Evolutionary conservation across 2,329 filamentous ascomycete genomes (phyloP), one percentile per base, ranked within the genome.

Genomic region (Fusarium guadeloupense): DNA sequence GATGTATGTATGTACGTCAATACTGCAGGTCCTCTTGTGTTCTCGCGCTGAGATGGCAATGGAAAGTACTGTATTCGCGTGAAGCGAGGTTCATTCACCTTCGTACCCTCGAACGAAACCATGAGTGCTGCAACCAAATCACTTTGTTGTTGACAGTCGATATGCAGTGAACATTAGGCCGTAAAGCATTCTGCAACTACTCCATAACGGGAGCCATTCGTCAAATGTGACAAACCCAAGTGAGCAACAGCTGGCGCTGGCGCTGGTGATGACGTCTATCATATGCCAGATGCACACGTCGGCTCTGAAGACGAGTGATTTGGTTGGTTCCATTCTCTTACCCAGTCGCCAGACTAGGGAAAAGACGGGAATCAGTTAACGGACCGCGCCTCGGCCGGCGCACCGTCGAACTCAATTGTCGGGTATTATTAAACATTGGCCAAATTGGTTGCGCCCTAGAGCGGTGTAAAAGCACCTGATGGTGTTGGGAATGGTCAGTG

Each of bases 1-100:
- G 38, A 63, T 70, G 68, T 67, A 57, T 69, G 67, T 69, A 63
- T 70, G 67, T 69, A 55, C 69, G 67, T 68, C 66, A 70, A 52
- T 57, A 51, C 48, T 70, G 64, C 68, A 70, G 64, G 59, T 61
- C 53, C 57, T 50, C 54, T 52, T 41, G 31, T 45, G 26, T 40
- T 28, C 34, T 40, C 40, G 45, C 42, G 45, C 41, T 40, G 34
- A 37, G 31, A 21, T 31, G 30, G 46, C 20, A 28, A 3, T 31
- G 13, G n/a, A 7, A 13, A n/a, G n/a, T n/a, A n/a, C n/a, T n/a
- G n/a, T n/a, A n/a, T n/a, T n/a, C n/a, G n/a, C n/a, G n/a, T n/a
- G n/a, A n/a, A n/a, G n/a, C n/a, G n/a, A n/a, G n/a, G n/a, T n/a
- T n/a, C n/a, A 31, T n/a, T 45, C 52, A 41, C 40, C 9, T 25